Conservation (phyloP, 225 moss, liverwort and hornwort species). For the Marchantia paleacea region DNA sequence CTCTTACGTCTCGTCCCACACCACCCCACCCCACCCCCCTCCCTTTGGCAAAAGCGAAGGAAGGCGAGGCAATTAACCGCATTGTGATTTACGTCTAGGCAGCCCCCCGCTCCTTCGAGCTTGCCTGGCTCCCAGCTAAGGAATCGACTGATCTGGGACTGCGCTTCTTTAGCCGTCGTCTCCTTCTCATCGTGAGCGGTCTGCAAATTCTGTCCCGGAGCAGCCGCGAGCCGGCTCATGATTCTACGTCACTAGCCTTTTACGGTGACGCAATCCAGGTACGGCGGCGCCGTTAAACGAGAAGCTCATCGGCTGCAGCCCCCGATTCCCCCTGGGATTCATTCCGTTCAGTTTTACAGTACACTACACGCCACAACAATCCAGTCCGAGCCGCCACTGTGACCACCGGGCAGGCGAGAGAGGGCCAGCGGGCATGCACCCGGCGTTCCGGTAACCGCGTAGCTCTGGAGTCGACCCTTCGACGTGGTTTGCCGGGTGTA, state of each 20-base stretch:
- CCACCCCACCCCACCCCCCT: neutral
- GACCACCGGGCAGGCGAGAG: neutral
- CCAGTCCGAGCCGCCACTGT: neutral
- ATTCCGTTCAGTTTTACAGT: neutral
- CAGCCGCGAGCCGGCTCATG: conserved; percentile 2
- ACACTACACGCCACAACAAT: neutral
- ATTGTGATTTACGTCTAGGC: no score
- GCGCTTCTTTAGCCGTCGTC: neutral
- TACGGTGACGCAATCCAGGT: neutral
- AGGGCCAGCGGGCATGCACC: neutral
- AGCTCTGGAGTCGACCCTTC: neutral
- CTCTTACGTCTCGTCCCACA: neutral
- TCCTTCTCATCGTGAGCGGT: neutral
- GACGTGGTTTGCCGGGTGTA: neutral
- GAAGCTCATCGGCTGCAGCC: neutral
- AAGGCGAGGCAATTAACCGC: no score
- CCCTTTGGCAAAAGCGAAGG: no score
- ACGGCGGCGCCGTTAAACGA: conserved; percentile 11
- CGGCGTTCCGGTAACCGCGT: neutral
- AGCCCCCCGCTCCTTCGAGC: no score
- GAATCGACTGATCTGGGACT: neutral
- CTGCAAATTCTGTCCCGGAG: neutral
- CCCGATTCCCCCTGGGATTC: neutral
- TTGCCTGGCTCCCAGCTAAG: neutral
- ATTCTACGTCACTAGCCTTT: conserved; percentile 7